phyloP scores from a whole-genome alignment of 768 basidiomycete species.

The Coprinopsis marcescibilis region DNA sequence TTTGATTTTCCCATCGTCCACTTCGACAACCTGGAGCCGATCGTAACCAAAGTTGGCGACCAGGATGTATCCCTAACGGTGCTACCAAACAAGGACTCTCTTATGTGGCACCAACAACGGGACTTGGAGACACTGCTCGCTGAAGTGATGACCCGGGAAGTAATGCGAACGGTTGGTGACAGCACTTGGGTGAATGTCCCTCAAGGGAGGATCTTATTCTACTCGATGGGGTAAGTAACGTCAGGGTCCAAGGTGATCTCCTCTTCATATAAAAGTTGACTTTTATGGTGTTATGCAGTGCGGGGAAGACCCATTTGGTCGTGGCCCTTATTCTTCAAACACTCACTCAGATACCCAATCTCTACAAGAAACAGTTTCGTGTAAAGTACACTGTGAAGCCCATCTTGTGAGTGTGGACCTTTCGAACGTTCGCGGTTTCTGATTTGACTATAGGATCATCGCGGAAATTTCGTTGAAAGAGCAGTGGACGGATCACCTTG shows the following conservation, averaged over 20 bases:
- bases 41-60: no score
- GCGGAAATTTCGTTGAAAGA: background rate
- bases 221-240: slow-evolving; percentile 6
- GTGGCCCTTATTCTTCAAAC: background rate
- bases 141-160: background rate
- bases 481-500: background rate
- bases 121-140: background rate
- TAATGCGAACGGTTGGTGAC: background rate
- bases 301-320: slow-evolving; percentile 6
- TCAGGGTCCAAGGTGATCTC: background rate
- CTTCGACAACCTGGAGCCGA: no score
- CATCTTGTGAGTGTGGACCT: slow-evolving; percentile 4
- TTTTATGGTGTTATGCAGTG: background rate
- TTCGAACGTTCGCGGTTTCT: background rate
- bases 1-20: no score
- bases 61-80: no score
- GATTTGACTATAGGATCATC: background rate
- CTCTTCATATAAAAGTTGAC: background rate
- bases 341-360: background rate
- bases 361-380: background rate
- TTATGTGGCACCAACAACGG: slow-evolving; percentile 1
- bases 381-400: background rate
- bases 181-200: background rate
- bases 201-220: slow-evolving; percentile 4
- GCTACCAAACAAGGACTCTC: background rate